Percentiles rank a stretch among this genome's conserved stretches.
phyloP scores from a whole-genome alignment of 2,329 filamentous ascomycete genomes.

The Colletotrichum orbiculare region DNA sequence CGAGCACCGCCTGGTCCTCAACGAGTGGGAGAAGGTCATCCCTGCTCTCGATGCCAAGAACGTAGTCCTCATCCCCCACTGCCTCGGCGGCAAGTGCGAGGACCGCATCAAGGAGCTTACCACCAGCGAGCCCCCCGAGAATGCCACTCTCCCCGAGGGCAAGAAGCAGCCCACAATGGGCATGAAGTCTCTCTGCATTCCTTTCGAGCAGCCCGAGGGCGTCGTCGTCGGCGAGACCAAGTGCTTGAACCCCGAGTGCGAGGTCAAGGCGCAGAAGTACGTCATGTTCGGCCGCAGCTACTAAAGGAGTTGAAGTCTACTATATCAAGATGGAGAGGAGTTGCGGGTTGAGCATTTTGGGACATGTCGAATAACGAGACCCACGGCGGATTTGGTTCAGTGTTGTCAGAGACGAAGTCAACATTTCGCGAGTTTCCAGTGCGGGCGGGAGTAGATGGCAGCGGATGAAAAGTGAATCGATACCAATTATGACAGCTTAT shows the following conservation, averaged over 20 bases:
- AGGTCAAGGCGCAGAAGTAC: slow-evolving; percentile 81
- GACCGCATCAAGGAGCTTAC: slow-evolving; percentile 95
- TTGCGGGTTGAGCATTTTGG: slow-evolving; percentile 34
- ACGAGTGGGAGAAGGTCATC: slow-evolving; percentile 90
- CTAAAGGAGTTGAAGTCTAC: slow-evolving; percentile 46
- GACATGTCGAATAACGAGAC: slow-evolving; percentile 29
- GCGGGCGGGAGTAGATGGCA: slow-evolving; percentile 8
- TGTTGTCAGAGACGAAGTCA: slow-evolving; percentile 18
- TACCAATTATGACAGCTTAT: slow-evolving; percentile 28
- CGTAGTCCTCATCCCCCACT: slow-evolving; percentile 91
- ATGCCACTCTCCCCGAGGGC: slow-evolving; percentile 58
- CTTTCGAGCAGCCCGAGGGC: slow-evolving; percentile 84
- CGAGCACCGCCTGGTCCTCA: slow-evolving; percentile 82
- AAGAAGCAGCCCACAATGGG: slow-evolving; percentile 69
- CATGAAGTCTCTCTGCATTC: slow-evolving; percentile 78
- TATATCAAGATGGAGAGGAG: slow-evolving; percentile 20
- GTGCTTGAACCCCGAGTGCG: slow-evolving; percentile 91
- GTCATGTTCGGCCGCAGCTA: slow-evolving; percentile 90
- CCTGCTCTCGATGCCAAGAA: slow-evolving; percentile 93
- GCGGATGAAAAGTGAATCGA: slow-evolving; percentile 32
- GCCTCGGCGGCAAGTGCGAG: slow-evolving; percentile 83
- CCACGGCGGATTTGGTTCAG: slow-evolving; percentile 28
- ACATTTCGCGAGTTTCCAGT: slow-evolving; percentile 3
- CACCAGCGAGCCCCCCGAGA: slow-evolving; percentile 68
- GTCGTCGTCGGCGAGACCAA: slow-evolving; percentile 85